Conservation (phyloP, 1,284 basidiomycete genomes). For the Cutaneotrichosporon sp. region DNA sequence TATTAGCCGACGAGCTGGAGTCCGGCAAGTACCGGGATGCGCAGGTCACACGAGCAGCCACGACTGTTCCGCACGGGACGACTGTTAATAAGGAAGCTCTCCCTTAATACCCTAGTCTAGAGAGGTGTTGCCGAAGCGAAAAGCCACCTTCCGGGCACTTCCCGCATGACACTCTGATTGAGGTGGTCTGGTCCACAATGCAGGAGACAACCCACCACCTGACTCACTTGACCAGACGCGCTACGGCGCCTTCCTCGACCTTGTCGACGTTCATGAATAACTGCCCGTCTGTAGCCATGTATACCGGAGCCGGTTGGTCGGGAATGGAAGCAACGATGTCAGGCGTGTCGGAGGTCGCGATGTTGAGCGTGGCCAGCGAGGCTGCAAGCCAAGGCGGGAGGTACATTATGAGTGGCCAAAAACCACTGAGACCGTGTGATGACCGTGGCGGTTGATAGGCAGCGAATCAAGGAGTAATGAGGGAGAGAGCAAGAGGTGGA, state of each 20-base stretch:
- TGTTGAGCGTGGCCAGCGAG: background rate
- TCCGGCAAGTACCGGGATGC: background rate
- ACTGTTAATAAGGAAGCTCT: no score
- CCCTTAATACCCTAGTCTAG: no score
- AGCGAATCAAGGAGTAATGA: no score
- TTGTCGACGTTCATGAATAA: background rate
- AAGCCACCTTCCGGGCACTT: no score
- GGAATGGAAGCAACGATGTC: background rate
- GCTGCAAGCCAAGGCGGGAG: background rate
- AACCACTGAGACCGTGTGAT: no score
- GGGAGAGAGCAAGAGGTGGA: background rate
- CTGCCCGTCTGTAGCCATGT: background rate
- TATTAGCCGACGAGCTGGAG: background rate
- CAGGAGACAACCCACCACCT: no score
- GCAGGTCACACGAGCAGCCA: background rate
- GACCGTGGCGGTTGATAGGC: no score
- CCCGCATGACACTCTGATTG: no score
- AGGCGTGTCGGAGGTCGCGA: background rate
- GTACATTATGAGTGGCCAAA: background rate
- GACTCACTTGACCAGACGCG: constrained; percentile 1
- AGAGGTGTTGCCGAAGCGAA: no score
- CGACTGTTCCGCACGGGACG: no score
- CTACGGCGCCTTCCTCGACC: background rate
- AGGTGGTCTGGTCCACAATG: no score
- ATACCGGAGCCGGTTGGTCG: background rate